A percentile compares a stretch with the other conserved stretches of the same genome.
phyloP scores from a whole-genome alignment of 2,329 filamentous ascomycete genomes.

The Didymella keratinophila region DNA sequence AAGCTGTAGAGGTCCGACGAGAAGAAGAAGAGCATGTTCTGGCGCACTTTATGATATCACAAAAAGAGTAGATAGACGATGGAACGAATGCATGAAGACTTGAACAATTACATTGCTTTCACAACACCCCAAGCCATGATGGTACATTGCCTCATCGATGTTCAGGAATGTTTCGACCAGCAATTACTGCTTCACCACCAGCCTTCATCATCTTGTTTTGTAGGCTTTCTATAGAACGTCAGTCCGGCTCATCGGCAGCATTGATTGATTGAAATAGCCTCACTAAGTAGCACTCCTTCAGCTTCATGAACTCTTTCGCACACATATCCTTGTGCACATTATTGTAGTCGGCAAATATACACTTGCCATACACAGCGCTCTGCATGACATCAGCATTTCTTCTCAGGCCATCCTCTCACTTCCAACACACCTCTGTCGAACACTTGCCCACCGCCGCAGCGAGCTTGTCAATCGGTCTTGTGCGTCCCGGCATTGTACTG shows the following conservation, averaged over 20 bases:
- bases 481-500: constrained; percentile 49
- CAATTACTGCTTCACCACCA: constrained; percentile 2
- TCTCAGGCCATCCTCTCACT: background rate
- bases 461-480: constrained; percentile 73
- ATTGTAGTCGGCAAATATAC: constrained; percentile 88
- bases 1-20: constrained; percentile 63
- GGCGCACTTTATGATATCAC: constrained; percentile 22
- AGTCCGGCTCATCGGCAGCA: background rate
- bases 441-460: constrained; percentile 71
- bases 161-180: background rate
- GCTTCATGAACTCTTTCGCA: constrained; percentile 77
- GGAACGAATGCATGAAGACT: constrained; percentile 23
- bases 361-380: constrained; percentile 89
- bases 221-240: constrained; percentile 34
- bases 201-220: constrained; percentile 39
- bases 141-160: background rate
- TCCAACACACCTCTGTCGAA: constrained; percentile 65
- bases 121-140: background rate
- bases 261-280: constrained; percentile 38
- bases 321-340: constrained; percentile 92
- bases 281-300: constrained; percentile 91
- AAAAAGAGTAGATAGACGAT: constrained; percentile 27
- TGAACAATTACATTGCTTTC: constrained; percentile 3
- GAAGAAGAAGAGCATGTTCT: constrained; percentile 9
- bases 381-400: constrained; percentile 50